phyloP scores from a whole-genome alignment of 1,284 basidiomycete genomes.

The Veloboletus limbatus region DNA sequence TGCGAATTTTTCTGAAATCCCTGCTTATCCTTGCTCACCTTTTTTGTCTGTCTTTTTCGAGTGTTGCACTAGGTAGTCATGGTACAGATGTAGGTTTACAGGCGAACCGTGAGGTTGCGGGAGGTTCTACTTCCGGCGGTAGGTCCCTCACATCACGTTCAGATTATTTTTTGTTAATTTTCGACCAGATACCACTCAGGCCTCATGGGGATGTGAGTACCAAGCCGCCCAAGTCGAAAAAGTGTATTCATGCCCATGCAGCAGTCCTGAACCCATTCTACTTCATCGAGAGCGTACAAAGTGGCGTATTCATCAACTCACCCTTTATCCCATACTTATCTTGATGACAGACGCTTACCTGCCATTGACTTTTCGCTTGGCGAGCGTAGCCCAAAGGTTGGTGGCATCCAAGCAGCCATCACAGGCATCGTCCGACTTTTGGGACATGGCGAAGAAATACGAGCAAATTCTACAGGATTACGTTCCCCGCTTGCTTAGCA shows the following conservation, averaged over 20 bases:
- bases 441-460: constrained; percentile 3
- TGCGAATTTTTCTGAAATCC: not conserved
- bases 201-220: constrained; percentile 2
- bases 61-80: not conserved
- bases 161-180: too few relatives aligned
- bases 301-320: not conserved
- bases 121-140: constrained; percentile 1
- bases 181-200: not conserved
- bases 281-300: constrained; percentile 1
- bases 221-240: not conserved
- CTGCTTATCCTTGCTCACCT: not conserved
- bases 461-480: constrained; percentile 5
- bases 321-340: not conserved
- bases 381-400: not conserved
- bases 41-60: not conserved
- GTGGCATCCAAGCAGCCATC: not conserved
- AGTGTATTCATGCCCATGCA: not conserved
- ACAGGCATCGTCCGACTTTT: constrained; percentile 10
- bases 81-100: not conserved
- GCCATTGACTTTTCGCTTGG: not conserved
- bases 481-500: constrained; percentile 5
- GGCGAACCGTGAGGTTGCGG: not conserved
- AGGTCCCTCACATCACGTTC: too few relatives aligned
- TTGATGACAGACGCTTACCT: constrained; percentile 1
- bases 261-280: not conserved